Base-by-base conservation (phyloP, 2,329 filamentous ascomycete species). In the Fusarium goolgardi region DNA sequence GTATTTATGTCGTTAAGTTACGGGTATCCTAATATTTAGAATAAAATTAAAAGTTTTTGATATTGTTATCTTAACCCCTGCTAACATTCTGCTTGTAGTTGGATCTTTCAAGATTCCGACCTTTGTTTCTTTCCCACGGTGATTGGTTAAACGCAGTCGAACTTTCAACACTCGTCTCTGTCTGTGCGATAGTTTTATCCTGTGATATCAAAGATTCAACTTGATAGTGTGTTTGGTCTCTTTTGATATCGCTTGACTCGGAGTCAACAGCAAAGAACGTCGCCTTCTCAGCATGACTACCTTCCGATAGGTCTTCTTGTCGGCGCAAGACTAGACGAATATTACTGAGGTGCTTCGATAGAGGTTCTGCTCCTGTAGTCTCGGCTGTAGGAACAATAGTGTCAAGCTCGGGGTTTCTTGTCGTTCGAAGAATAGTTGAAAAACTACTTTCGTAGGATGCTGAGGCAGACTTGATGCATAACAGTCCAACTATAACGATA, bases 341-440 rank as follows among this genome's bases (percentile, higher is more conserved):
- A 4, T 43, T 32, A 5, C 46, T n/a, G 4, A 62, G 35, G 0
- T 49, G 11, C 4, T 35, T 63, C 0, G 65, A 59, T 1, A 67
- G 11, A 13, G 65, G 65, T 15, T 67, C 49, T 6, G 63, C 63
- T 0, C 63, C 58, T 3, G 46, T 34, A 5, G 46, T 67, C 9
- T 63, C 54, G 0, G 39, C 47, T 4, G 18, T 11, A 0, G 41
- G 37, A 5, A 67, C 6, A 7, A 63, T 16, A 2, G 21, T 35
- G 9, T 67, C 63, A 1, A 67, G 41, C 0, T 55, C 41, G 1
- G 63, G 53, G 10, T 67, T 67, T 1, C 57, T 6, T 1, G 64
- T 66, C 8, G 64, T 67, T 1, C 63, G 45, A 2, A 67, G 2
- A 3, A 67, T 59, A 2, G 63, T 67, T 1, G 65, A 67, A 10